Evolutionary conservation across 75 land plant species (phyloP), one percentile per base, ranked within the genome.

Genomic region (Cryptomeria japonica): DNA sequence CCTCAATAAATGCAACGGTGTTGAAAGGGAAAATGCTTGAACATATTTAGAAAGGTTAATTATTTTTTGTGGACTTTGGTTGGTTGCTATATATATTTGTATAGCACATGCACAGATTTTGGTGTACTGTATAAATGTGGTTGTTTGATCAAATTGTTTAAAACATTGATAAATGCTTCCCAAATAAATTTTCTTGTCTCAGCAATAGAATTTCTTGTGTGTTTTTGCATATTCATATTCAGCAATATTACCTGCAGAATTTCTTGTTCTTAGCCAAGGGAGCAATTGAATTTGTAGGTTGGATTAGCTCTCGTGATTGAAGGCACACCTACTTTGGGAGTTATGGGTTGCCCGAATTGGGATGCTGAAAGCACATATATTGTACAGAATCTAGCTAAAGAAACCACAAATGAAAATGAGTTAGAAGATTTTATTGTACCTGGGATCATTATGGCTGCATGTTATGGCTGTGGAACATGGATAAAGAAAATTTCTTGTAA

Each of bases 331-430:
- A 94, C 93, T 32, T 88, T 94, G 64, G 98, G 98, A 76, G 95
- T 95, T 12, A 97, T 97, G 98, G 98, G 97, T 38, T 94, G 96
- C 77, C 97, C 98, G 46, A 93, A 92, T 72, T 92, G 96, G 96
- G 88, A 87, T 18, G 88, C 87, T 12, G 89, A 89, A 72, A n/a
- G 47, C 42, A 10, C n/a, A 80, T 85, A 89, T 9, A 10, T 39
- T 36, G 73, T 51, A 16, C 76, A 84, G 10, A 77, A 86, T 8
- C 36, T 41, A 55, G 64, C 73, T 16, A 80, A 85, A 44, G 55
- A 19, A 18, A 85, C 8, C 39, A 83, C 19, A 85, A 70, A 82
- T 32, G 76, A 84, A 51, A 58, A 41, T 38, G 77, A n/a, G 16
- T 55, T 32, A 32, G 84, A 83, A 38, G 83, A 80, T 44, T 84